Conservation (phyloP, 2,329 filamentous ascomycete genomes). For the Diaporthe sp. region DNA sequence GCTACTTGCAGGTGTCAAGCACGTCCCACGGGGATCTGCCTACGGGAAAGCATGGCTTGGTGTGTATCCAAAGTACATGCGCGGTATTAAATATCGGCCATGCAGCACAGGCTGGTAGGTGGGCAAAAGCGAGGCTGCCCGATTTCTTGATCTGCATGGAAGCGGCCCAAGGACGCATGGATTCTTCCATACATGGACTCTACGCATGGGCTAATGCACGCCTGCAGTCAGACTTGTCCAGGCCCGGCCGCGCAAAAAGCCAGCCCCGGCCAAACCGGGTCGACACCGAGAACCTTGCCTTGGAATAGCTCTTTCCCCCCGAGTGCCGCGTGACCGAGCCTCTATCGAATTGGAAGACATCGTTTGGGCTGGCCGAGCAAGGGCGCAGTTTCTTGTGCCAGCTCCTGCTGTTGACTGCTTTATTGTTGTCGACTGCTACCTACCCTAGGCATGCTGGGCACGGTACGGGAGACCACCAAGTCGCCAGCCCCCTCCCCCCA, state of each 20-base stretch:
- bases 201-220: constrained; percentile 18
- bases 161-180: constrained; percentile 26
- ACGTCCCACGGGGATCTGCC: neutral
- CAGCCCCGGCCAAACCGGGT: constrained; percentile 11
- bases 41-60: neutral
- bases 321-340: constrained; percentile 29
- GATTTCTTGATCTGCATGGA: constrained; percentile 8
- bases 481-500: neutral
- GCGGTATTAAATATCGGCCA: neutral
- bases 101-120: neutral
- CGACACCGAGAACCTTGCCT: neutral
- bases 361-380: constrained; percentile 2
- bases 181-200: constrained; percentile 27
- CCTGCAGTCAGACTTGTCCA: constrained; percentile 25
- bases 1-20: constrained; percentile 23
- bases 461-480: neutral
- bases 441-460: neutral
- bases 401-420: neutral
- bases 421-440: too few species aligned
- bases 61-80: neutral
- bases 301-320: constrained; percentile 8
- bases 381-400: neutral
- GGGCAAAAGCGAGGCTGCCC: constrained; percentile 18
- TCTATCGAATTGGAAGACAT: constrained; percentile 14
- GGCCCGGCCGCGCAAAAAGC: constrained; percentile 4